These are phyloP conservation scores for Penicillium salamii DNA, from an alignment of 495 filamentous ascomycete genomes.

Conservation along the genomic window DNA sequence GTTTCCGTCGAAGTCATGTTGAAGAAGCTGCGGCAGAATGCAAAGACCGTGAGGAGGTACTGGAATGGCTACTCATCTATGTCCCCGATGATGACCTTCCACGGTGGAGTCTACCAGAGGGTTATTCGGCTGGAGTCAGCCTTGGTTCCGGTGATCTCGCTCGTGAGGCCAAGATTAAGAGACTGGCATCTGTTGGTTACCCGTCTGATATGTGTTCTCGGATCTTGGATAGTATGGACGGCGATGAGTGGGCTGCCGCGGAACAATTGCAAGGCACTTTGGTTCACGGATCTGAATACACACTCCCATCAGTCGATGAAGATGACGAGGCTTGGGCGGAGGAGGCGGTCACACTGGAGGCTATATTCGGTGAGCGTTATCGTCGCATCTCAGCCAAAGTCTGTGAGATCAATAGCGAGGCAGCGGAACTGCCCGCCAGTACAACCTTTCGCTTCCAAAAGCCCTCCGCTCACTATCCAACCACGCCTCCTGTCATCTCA, in stretches of 20 bases:
- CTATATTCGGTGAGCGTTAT: constrained; percentile 73
- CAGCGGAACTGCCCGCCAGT: constrained; percentile 28
- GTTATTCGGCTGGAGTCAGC: constrained; percentile 82
- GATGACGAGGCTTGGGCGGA: constrained; percentile 67
- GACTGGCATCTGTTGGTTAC: constrained; percentile 81
- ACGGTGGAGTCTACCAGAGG: constrained; percentile 82
- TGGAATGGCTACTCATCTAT: constrained; percentile 93
- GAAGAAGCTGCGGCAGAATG: constrained; percentile 85
- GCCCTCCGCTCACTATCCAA: constrained; percentile 64
- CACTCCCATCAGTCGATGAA: constrained; percentile 18
- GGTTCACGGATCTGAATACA: constrained; percentile 28
- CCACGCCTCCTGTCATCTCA: constrained; percentile 69
- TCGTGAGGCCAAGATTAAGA: constrained; percentile 73
- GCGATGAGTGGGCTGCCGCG: constrained; percentile 77
- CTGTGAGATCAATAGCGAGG: constrained; percentile 61
- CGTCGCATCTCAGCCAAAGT: constrained; percentile 51
- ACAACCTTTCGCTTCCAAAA: constrained; percentile 50
- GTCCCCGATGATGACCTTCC: constrained; percentile 96
- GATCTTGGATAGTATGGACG: constrained; percentile 60
- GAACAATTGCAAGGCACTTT: constrained; percentile 73
- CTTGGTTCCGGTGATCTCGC: constrained; percentile 76
- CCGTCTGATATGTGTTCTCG: constrained; percentile 77
- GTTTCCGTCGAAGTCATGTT: constrained; percentile 82
- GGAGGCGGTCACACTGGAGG: constrained; percentile 73
- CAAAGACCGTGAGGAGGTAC: constrained; percentile 87